Evolutionary conservation across 1,139 yeast genomes (phyloP), one percentile per base, ranked within the genome.

Genomic region (Keqinozyma sinolaborantium): DNA sequence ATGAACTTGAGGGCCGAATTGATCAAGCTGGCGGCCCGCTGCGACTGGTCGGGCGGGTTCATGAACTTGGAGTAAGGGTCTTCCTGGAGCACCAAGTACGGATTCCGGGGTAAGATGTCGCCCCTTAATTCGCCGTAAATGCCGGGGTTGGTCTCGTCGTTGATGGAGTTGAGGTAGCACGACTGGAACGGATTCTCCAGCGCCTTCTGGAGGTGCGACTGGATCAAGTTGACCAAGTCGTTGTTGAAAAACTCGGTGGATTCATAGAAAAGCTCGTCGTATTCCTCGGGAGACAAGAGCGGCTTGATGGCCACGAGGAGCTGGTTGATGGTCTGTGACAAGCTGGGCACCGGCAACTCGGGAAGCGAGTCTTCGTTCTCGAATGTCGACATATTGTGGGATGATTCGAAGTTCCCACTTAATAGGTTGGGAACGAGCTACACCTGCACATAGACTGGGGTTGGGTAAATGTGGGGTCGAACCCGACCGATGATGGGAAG

Each of bases 51-150:
- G 4, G 86, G 83, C 20, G 80, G 78, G 35, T 70, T 74, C 36
- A 69, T 54, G n/a, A 73, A 67, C 44, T 64, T 63, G 13, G 71
- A 53, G 42, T 77, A 69, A 1, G 90, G 88, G 44, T 83, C 94
- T 48, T 82, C 83, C 42, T 82, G 87, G 19, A 83, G 55, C 6
- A 83, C 73, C 44, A 83, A 64, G 45, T 80, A 83, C 0, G 94
- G 94, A 47, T 83, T 83, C 38, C 90, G 61, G 4, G 94, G 94
- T 31, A 83, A 60, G 2, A 83, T 78, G 44, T 79, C 83, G 10
- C 80, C 80, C 31, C 77, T 56, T 25, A 75, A 56, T 35, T 80
- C 84, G 18, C 84, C 84, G 41, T 81, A 78, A 30, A 80, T 75
- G 10, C 79, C 81, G 0, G 83, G 77, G 26, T 75, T 74, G 39